Base-by-base conservation (phyloP, 2,329 filamentous ascomycete genomes). In the Aspergillus calidoustus region DNA sequence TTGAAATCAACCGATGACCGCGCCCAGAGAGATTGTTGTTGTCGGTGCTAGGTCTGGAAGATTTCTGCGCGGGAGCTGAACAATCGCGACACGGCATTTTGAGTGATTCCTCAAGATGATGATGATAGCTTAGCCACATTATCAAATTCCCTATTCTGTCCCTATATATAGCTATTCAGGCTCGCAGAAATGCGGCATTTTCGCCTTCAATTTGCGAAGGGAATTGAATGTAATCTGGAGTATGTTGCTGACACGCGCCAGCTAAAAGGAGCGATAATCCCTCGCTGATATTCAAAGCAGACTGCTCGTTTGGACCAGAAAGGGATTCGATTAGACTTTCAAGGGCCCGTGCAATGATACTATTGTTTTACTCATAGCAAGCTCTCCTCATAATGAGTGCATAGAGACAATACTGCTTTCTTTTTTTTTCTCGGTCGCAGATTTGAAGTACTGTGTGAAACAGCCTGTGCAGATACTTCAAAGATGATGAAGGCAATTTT, bases 11-110 rank as follows among this genome's bases (percentile, higher is more conserved):
- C 22, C 22, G 57, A 54, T 53, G 9, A n/a, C 22, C 48, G 22
- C 53, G 48, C 3, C 52, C 31, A 47, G 38, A 34, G 6, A 57
- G 53, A 49, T 41, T 23, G 28, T 54, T 13, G 48, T 50, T 34
- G 4, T 61, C 48, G 48, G 48, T 3, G 48, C 48, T 1, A n/a
- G 48, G 48, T 31, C 25, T 50, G 48, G 48, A 34, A 34, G 25
- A 31, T 50, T 50, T 38, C 1, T 38, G 5, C 48, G 25, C 25
- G 48, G 48, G 48, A n/a, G 25, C 22, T 2, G 11, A 31, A 31
- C 48, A 50, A 50, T 50, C 48, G 48, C 48, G 48, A 31, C 48
- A 50, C 8, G 48, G 48, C 48, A 50, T 50, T 50, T 50, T 50
- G 15, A n/a, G 48, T 50, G 48, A 50, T 50, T 50, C n/a, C n/a